Conservation (phyloP, 768 basidiomycete genomes). For the Epithele typhae region DNA sequence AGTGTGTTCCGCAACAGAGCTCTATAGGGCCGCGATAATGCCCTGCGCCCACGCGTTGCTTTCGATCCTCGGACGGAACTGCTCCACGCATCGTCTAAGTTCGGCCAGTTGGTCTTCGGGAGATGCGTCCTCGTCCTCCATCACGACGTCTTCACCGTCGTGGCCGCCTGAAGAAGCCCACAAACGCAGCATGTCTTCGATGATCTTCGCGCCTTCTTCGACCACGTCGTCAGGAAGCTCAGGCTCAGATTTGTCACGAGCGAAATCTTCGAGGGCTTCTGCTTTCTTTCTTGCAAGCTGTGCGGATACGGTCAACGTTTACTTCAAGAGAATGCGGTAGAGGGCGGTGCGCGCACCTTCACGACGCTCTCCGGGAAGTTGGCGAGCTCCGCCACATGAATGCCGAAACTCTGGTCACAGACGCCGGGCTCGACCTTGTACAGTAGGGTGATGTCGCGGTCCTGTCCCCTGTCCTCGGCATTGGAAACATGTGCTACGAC, state of each 20-base stretch:
- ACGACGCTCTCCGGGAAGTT: slow-evolving; percentile 96
- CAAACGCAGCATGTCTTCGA: slow-evolving; percentile 69
- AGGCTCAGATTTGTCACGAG: slow-evolving; percentile 31
- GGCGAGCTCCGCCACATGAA: slow-evolving; percentile 95
- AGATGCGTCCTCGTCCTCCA: slow-evolving; percentile 39
- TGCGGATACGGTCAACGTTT: not conserved
- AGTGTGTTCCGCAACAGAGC: not conserved
- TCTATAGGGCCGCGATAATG: slow-evolving; percentile 36
- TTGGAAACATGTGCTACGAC: slow-evolving; percentile 88
- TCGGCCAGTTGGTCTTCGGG: slow-evolving; percentile 35
- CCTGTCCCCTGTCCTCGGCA: slow-evolving; percentile 37
- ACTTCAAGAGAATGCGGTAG: too few species aligned
- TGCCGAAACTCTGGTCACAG: slow-evolving; percentile 97
- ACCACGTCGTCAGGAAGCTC: slow-evolving; percentile 55
- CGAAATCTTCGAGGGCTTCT: slow-evolving; percentile 87
- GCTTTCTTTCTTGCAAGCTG: slow-evolving; percentile 91
- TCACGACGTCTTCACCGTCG: slow-evolving; percentile 42
- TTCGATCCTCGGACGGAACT: slow-evolving; percentile 67
- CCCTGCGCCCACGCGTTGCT: slow-evolving; percentile 74
- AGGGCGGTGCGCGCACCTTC: slow-evolving; percentile 44
- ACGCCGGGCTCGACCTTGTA: slow-evolving; percentile 79
- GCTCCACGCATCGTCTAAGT: slow-evolving; percentile 58
- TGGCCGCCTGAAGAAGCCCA: slow-evolving; percentile 51
- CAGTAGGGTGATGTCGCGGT: slow-evolving; percentile 76
- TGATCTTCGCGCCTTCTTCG: slow-evolving; percentile 75